Base-by-base conservation (phyloP, 2,329 filamentous ascomycete genomes). In the Orbilia ellipsospora region DNA sequence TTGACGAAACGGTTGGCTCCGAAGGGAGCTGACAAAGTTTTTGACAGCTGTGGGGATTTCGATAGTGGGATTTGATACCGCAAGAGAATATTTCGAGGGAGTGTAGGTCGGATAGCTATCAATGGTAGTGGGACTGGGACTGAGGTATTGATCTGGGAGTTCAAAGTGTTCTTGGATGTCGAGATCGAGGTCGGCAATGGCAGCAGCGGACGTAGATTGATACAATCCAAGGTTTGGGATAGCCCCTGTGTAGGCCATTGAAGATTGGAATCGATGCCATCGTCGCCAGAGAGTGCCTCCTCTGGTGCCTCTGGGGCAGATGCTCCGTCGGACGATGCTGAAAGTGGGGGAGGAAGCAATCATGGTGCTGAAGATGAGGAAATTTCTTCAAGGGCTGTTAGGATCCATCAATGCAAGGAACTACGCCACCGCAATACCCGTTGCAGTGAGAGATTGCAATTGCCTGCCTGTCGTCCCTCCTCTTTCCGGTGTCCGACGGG, bases 241-340 rank as follows among this genome's bases (percentile, higher is more conserved):
- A 10, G 63, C 62, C 4, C 64, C 72, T 6, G n/a, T 12, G 20
- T 75, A 75, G 7, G 72, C 45, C 59, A 69, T 75, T 51, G 72
- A 57, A 4, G 72, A 69, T 56, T 75, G 72, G 26, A 75, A 65
- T 16, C 72, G 72, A n/a, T 23, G 68, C 72, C 72, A 69, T 75
- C 72, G 52, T 54, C 72, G 64, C 64, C 72, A 69, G 16, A 75
- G 52, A 8, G 69, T 45, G 7, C 72, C 64, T 55, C 72, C 64
- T 50, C 59, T 57, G 45, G 72, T 75, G 15, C 72, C 72, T 50
- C 64, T 50, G 8, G 72, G 72, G 50, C 64, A 75, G 36, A 55
- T 59, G 59, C 57, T 65, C 40, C 59, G 59, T 5, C 64, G 64
- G 45, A 68, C 13, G 72, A 69, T 31, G 60, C 60, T 75, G 64